A percentile compares a stretch with the other conserved stretches of the same genome.
phyloP scores from a whole-genome alignment of 441 rosid species.

The Erysimum cheiri region DNA sequence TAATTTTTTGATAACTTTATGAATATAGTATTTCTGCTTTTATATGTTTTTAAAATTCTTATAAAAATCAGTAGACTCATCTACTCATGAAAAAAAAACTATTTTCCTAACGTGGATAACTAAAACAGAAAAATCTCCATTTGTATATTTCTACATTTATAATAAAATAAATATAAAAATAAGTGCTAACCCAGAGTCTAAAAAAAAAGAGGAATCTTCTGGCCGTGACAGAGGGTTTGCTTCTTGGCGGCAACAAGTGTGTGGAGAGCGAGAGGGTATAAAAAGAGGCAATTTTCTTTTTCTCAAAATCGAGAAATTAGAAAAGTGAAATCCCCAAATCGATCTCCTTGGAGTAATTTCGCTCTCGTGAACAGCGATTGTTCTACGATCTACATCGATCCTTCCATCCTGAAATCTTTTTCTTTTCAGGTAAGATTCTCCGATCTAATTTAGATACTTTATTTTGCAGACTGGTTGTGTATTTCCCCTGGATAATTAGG shows the following conservation, averaged over 20 bases:
- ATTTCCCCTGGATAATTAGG: neutral
- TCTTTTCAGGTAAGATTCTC: slow-evolving; percentile 8
- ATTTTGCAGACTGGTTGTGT: slow-evolving; percentile 2
- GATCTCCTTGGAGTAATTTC: slow-evolving; percentile 33
- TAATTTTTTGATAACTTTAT: neutral
- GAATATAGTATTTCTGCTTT: neutral
- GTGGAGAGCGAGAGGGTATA: slow-evolving; percentile 25
- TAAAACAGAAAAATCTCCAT: neutral
- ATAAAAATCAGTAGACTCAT: neutral
- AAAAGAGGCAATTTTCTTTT: neutral
- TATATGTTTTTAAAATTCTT: neutral
- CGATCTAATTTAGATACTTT: neutral
- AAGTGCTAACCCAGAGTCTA: neutral
- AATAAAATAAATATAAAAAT: neutral
- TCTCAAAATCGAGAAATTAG: slow-evolving; percentile 20
- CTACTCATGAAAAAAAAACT: neutral
- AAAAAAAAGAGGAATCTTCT: slow-evolving; percentile 19
- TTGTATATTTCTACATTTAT: neutral
- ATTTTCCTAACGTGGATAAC: neutral
- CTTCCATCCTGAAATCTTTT: neutral
- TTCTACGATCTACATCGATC: slow-evolving; percentile 22
- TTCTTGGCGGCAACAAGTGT: slow-evolving; percentile 39
- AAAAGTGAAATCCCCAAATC: slow-evolving; percentile 23
- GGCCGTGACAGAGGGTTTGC: slow-evolving; percentile 25
- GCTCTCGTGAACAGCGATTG: slow-evolving; percentile 32